Percentiles rank a stretch among this genome's conserved stretches.
Evolutionary conservation across 75 land plant genomes (phyloP).

Genomic region (Pseudotsuga menziesii): DNA sequence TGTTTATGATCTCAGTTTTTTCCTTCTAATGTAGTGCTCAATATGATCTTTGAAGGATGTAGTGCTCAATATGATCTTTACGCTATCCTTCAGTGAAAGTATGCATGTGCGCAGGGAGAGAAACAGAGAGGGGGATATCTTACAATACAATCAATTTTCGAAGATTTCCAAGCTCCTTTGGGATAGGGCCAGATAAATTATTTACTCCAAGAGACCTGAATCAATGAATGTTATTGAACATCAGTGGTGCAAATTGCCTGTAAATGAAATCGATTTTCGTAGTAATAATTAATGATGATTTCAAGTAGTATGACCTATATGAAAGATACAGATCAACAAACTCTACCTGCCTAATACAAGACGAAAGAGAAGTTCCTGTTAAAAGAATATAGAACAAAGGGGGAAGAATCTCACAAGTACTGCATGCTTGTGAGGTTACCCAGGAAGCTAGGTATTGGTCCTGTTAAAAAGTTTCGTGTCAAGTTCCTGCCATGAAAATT

Average conservation of each 20-base stretch:
- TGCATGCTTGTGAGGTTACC: not conserved
- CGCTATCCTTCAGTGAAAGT: not conserved
- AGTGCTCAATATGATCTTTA: not conserved
- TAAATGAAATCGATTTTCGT: not conserved
- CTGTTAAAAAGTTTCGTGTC: not conserved
- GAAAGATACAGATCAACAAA: not conserved
- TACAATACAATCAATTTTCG: not conserved
- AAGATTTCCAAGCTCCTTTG: conserved; percentile 8
- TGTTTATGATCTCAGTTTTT: not conserved
- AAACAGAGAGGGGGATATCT: not conserved
- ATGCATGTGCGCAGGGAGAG: not conserved
- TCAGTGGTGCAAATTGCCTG: not conserved
- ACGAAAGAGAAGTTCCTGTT: not conserved
- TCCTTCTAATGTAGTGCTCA: not conserved
- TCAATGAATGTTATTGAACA: not conserved
- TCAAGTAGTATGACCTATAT: not conserved
- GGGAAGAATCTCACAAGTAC: not conserved
- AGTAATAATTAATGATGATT: not conserved
- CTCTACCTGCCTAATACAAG: not conserved
- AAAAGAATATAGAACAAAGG: too few species aligned
- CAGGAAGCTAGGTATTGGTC: not conserved
- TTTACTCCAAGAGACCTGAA: not conserved
- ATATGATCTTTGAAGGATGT: too few species aligned
- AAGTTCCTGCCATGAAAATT: not conserved
- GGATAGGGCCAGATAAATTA: not conserved